A percentile compares a stretch with the other conserved stretches of the same genome.
Conservation (phyloP, 2,329 filamentous ascomycete species). For the Cladosporium colombiae region DNA sequence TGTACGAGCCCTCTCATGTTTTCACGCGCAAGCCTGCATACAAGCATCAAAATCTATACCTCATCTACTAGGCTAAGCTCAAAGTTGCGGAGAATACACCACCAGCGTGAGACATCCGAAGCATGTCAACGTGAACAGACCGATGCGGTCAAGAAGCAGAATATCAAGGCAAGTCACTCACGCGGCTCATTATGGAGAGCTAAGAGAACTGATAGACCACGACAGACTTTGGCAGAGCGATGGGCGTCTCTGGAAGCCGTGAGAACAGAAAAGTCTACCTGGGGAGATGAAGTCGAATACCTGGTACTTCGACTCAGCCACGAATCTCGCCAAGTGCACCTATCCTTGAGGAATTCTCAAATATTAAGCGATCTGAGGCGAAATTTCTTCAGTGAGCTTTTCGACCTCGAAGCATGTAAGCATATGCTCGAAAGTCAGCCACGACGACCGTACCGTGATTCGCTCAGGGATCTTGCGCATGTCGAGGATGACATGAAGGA, state of each 20-base stretch:
- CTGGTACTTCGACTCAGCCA: not conserved
- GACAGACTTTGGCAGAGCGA: not conserved
- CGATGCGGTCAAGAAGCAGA: not conserved
- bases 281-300: not conserved
- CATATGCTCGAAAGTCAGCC: constrained; percentile 17
- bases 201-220: not conserved
- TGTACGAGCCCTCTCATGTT: not conserved
- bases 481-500: not conserved
- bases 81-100: not conserved
- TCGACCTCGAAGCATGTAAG: constrained; percentile 13
- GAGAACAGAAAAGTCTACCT: not conserved
- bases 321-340: not conserved
- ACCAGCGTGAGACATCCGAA: not conserved
- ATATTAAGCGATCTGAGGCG: not conserved
- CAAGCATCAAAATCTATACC: not conserved
- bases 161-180: not conserved
- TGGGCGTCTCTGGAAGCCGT: not conserved
- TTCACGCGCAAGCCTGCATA: not conserved
- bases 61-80: not conserved
- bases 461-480: not conserved
- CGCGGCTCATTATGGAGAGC: too few species aligned
- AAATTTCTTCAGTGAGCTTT: not conserved
- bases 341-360: not conserved
- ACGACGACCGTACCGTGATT: not conserved
- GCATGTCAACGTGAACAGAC: not conserved